Evolutionary conservation across 371 early-diverging fungal species (phyloP).

Genomic region (Lichtheimia hyalospora): DNA sequence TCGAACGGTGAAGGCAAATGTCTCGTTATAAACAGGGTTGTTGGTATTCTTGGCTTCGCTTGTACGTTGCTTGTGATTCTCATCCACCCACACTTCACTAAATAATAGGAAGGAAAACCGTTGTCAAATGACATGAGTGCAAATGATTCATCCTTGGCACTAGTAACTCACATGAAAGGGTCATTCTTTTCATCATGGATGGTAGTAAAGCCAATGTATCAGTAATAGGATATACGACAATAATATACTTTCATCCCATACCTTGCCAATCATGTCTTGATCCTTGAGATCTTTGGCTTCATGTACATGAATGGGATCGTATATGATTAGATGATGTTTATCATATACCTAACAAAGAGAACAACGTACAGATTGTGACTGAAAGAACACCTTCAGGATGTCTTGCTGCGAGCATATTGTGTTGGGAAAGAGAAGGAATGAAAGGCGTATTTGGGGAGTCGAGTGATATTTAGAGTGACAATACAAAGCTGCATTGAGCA

Average conservation of each 20-base stretch:
- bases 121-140: neutral
- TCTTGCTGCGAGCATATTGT: neutral
- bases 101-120: too few species aligned
- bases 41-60: slow-evolving; percentile 23
- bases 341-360: neutral
- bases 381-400: slow-evolving; percentile 27
- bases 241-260: neutral
- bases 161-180: slow-evolving; percentile 21
- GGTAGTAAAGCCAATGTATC: neutral
- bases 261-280: slow-evolving; percentile 30
- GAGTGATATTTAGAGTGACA: too few species aligned
- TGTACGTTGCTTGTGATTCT: slow-evolving; percentile 41
- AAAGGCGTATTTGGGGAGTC: too few species aligned
- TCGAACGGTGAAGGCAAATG: slow-evolving; percentile 37
- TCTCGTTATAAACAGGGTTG: slow-evolving; percentile 44
- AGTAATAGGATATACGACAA: neutral
- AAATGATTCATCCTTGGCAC: neutral
- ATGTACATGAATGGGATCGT: slow-evolving; percentile 4
- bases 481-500: too few species aligned
- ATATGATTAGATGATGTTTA: too few species aligned
- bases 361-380: slow-evolving; percentile 25
- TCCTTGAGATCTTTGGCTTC: slow-evolving; percentile 37
- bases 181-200: slow-evolving; percentile 17
- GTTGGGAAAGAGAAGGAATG: neutral
- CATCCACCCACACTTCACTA: slow-evolving; percentile 40